Evolutionary conservation across 192 early-diverging fungal genomes (phyloP), one percentile per base, ranked within the genome.

Genomic region (Umbelopsis ramanniana): DNA sequence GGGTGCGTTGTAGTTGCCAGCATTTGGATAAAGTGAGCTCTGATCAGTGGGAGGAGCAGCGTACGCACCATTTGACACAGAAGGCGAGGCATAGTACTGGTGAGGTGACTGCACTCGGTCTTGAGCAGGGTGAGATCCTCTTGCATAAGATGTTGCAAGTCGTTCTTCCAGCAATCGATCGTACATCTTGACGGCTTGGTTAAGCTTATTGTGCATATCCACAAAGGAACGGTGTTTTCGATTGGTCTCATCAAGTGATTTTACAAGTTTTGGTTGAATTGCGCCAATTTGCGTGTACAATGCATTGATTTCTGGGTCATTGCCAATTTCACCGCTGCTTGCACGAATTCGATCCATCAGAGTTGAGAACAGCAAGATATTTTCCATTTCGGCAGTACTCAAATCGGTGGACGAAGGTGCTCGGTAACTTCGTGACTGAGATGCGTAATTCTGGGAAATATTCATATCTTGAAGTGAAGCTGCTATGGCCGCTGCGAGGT

Each of bases 211-310:
- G 69, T 95, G 90, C 55, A 96, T 81, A 29, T 94, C 91, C 48
- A 90, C 85, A 63, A 94, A 81, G 0, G 69, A 72, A n/a, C 82
- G 81, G 76, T 97, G 96, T 74, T 94, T 96, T 55, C 86, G 82
- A 37, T 85, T 90, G 3, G 93, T 89, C 29, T 89, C 90, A 22
- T 92, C 89, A 22, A 97, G 79, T 33, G 82, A 89, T 37, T 85
- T 84, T 8, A 89, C 83, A 10, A 99, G 85, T 76, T 95, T 96
- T 10, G 92, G 94, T 70, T 94, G 94, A 14, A 98, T 79, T 60
- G 92, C 85, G 7, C 89, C 89, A 43, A 99, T 94, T 83, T 91
- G 91, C n/a, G 86, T 91, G 75, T 96, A 93, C 22, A 98, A 85
- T 52, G 85, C 85, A 71, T 77, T 93, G 46, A 96, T 77, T 82